Base-by-base conservation (phyloP, 2,329 filamentous ascomycete genomes). In the Colletotrichum tamarilloi region DNA sequence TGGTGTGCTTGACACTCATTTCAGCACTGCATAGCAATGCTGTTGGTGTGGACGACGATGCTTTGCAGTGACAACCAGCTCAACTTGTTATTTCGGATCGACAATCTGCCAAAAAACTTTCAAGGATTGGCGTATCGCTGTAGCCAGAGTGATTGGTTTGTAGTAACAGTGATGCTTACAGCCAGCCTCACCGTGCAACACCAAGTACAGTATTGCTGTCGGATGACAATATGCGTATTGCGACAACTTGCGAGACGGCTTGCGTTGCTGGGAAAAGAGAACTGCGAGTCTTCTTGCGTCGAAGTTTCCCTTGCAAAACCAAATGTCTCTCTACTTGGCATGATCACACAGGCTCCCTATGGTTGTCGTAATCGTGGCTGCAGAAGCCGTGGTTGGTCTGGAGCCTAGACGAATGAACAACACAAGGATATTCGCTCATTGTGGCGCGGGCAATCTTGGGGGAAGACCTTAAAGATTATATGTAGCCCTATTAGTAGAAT, bases 71-170 rank as follows among this genome's bases (percentile, higher is more conserved):
- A 3, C 8, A 2, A 49, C 42, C n/a, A n/a, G 22, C 8, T 5
- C 42, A 11, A n/a, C 42, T 49, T 49, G 8, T 49, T 22, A 8
- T 9, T 4, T n/a, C 42, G 42, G 42, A 19, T 35, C 32, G 32
- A 35, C 11, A 35, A 12, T 35, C 42, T 22, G 42, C 42, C 42
- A 49, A 22, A 49, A 19, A 24, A 24, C 22, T 42, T 87, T 85
- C 24, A 80, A 75, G 0, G 80, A 78, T 67, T 86, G 83, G 64
- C 82, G 81, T 0, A 68, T 8, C 0, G 78, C 75, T 2, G 81
- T 74, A 0, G 80, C 83, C 9, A 87, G 78, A 0, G 57, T 73
- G 2, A 57, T 56, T 12, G 56, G 32, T 16, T 46, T 32, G 3
- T 62, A 56, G 26, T 28, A 30, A 19, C 46, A 55, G 38, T 62